These are phyloP conservation scores for Fagopyrum esculentum DNA, from an alignment of 148 eudicot species.

Conservation along the genomic window DNA sequence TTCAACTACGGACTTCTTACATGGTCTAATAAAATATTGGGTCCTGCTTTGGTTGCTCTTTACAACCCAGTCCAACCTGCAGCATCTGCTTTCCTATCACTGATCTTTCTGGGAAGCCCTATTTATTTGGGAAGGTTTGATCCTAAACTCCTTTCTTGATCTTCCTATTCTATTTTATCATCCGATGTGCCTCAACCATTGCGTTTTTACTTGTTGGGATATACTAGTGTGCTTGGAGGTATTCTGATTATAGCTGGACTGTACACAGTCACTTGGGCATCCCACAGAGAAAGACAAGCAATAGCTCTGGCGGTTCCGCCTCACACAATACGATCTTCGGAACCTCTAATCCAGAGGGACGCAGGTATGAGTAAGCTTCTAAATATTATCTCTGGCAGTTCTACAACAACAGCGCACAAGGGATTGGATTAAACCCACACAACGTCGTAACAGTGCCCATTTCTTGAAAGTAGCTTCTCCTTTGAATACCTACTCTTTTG, in stretches of 20 bases:
- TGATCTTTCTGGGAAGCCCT: conserved; percentile 70
- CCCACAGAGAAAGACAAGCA: conserved; percentile 56
- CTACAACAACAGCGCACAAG: background rate
- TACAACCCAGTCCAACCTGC: conserved; percentile 91
- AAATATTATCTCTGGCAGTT: background rate
- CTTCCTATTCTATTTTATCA: background rate
- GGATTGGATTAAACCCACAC: conserved; percentile 1
- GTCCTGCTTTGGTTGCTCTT: conserved; percentile 84
- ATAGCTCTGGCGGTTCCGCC: conserved; percentile 19
- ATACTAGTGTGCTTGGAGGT: conserved; percentile 72
- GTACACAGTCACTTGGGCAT: conserved; percentile 91
- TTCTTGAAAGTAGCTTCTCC: background rate
- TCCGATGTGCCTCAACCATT: background rate
- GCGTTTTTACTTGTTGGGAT: background rate
- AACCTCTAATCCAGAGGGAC: conserved; percentile 49
- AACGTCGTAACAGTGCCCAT: background rate
- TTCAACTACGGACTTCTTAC: conserved; percentile 69
- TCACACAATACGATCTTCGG: conserved; percentile 36
- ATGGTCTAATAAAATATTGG: conserved; percentile 82
- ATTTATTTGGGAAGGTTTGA: conserved; percentile 75
- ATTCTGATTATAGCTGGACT: conserved; percentile 68
- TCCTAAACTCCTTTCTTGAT: background rate
- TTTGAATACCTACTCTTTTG: background rate
- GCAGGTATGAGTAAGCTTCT: conserved; percentile 36
- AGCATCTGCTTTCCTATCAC: conserved; percentile 69